A percentile compares a stretch with the other conserved stretches of the same genome.
phyloP scores from a whole-genome alignment of 257 asterid species.

The Cordia subcordata region DNA sequence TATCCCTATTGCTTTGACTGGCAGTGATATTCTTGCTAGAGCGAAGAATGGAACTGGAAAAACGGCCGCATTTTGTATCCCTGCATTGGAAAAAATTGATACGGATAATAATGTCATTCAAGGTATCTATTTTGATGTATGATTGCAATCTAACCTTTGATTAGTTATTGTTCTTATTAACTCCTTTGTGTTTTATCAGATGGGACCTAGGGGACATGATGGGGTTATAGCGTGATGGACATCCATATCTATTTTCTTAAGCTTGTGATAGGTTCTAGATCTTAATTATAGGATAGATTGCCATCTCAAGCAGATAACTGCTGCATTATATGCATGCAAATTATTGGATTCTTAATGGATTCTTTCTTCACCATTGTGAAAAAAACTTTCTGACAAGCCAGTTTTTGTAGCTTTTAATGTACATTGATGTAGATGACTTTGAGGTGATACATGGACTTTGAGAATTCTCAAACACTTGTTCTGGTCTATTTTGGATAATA shows the following conservation, averaged over 20 bases:
- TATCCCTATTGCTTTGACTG: conserved; percentile 77
- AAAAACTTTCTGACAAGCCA: not conserved
- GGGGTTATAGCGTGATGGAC: no score
- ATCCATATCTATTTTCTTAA: no score
- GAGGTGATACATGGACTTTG: no score
- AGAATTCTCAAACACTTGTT: no score
- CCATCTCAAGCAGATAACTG: not conserved
- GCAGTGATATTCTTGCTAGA: conserved; percentile 77
- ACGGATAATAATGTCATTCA: conserved; percentile 58
- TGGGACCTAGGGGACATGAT: no score
- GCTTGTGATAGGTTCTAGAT: no score
- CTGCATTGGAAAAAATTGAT: conserved; percentile 77
- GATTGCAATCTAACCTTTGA: not conserved
- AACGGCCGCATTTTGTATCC: conserved; percentile 83
- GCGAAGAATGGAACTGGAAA: conserved; percentile 88
- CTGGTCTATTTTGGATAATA: no score
- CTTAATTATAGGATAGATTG: not conserved
- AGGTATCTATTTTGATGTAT: conserved; percentile 29
- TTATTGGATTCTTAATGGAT: no score
- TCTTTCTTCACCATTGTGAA: no score
- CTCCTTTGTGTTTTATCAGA: not conserved
- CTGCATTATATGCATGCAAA: not conserved
- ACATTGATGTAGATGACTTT: no score
- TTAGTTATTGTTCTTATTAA: not conserved
- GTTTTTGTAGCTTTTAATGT: no score